phyloP scores from a whole-genome alignment of 2,329 filamentous ascomycete genomes.

The Colletotrichum sp. region DNA sequence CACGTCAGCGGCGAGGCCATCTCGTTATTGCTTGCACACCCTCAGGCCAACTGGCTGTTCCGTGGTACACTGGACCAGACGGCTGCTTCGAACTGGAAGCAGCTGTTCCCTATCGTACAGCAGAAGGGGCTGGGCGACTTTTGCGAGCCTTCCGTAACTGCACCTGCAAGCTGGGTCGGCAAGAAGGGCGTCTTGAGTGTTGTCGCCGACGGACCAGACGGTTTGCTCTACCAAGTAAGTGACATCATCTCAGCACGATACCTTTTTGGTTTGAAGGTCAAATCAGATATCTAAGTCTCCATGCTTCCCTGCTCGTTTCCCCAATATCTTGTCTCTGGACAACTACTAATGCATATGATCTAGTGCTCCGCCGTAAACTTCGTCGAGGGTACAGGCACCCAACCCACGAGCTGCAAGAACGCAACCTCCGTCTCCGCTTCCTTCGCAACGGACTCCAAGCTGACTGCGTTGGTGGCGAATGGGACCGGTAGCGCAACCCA shows the following conservation, averaged over 20 bases:
- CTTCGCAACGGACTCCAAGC: background rate
- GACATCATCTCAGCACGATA: conserved; percentile 41
- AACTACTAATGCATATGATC: background rate
- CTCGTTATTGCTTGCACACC: conserved; percentile 50
- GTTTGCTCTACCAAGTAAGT: conserved; percentile 60
- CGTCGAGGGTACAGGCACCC: conserved; percentile 41
- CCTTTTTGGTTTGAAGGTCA: conserved; percentile 26
- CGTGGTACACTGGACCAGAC: conserved; percentile 59
- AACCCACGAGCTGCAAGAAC: conserved; percentile 39
- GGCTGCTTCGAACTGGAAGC: conserved; percentile 55
- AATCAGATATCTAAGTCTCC: background rate
- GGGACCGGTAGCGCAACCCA: background rate
- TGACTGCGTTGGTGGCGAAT: background rate
- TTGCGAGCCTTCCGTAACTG: conserved; percentile 53
- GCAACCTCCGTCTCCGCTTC: conserved; percentile 24
- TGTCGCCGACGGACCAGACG: conserved; percentile 57
- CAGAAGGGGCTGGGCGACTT: conserved; percentile 60
- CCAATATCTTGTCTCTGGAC: background rate
- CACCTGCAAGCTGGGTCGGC: conserved; percentile 56
- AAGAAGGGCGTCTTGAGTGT: conserved; percentile 60
- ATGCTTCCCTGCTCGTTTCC: background rate
- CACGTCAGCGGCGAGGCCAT: conserved; percentile 62
- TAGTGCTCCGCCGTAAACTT: conserved; percentile 50
- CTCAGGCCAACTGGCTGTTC: conserved; percentile 60
- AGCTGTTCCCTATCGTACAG: conserved; percentile 56